Percentiles rank a stretch among this genome's conserved stretches.
phyloP scores from a whole-genome alignment of 2,329 filamentous ascomycete species.

The Cladosporium colombiae region DNA sequence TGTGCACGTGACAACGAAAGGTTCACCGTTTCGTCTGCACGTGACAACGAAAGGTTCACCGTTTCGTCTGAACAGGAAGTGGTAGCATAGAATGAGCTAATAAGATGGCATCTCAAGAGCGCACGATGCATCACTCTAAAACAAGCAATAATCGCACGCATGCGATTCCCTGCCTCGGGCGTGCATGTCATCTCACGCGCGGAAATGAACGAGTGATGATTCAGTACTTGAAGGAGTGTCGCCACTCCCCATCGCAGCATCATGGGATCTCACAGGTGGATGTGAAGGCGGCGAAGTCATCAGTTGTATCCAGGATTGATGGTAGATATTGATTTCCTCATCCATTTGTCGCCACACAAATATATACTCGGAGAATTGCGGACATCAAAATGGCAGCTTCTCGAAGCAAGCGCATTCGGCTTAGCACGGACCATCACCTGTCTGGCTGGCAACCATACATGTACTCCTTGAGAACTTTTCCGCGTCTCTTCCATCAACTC shows the following conservation, averaged over 20 bases:
- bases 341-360: background rate
- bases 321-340: background rate
- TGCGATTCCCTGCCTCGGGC: background rate
- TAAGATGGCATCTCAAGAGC: background rate
- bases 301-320: background rate
- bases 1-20: background rate
- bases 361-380: background rate
- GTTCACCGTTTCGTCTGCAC: background rate
- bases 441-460: background rate
- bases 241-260: background rate
- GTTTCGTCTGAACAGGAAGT: background rate
- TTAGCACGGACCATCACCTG: slow-evolving; percentile 1
- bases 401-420: background rate
- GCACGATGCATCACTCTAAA: background rate
- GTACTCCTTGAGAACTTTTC: background rate
- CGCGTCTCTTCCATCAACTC: slow-evolving; percentile 12
- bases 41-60: background rate
- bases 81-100: background rate
- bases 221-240: background rate
- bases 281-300: background rate
- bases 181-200: background rate
- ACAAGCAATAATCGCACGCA: background rate
- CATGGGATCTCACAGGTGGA: background rate
- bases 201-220: background rate
- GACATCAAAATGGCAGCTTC: background rate